phyloP scores from a whole-genome alignment of 768 basidiomycete genomes.

The Tricholoma terreum region DNA sequence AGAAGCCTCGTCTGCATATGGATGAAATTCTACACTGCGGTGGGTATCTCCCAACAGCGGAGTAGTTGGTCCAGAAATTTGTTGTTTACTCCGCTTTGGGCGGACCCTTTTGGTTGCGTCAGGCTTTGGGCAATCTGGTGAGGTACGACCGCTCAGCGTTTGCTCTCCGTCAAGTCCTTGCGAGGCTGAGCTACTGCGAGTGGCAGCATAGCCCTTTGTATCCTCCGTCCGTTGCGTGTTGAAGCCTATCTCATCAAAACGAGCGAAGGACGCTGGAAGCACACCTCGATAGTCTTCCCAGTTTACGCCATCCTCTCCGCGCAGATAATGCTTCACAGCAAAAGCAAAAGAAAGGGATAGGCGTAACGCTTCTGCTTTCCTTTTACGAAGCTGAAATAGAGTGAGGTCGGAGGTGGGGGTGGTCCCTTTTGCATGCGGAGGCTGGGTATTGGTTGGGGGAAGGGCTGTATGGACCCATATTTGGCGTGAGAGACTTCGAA shows the following conservation, averaged over 20 bases:
- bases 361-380: constrained; percentile 69
- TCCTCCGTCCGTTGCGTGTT: constrained; percentile 29
- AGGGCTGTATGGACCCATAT: constrained; percentile 79
- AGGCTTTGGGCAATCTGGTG: constrained; percentile 30
- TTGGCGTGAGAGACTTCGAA: constrained; percentile 73
- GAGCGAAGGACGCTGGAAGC: constrained; percentile 58
- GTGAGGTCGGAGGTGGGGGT: constrained; percentile 44
- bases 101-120: constrained; percentile 69
- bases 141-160: constrained; percentile 30
- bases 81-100: constrained; percentile 68
- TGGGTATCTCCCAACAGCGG: constrained; percentile 61
- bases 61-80: constrained; percentile 43
- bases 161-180: constrained; percentile 17
- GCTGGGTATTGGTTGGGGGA: constrained; percentile 50
- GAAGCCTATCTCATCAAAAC: constrained; percentile 42
- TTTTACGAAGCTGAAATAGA: constrained; percentile 49
- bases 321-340: constrained; percentile 79
- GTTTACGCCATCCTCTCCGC: constrained; percentile 75
- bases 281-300: constrained; percentile 66
- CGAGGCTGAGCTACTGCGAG: constrained; percentile 25
- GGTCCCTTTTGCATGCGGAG: constrained; percentile 48
- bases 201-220: constrained; percentile 43
- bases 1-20: constrained; percentile 54
- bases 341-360: constrained; percentile 70
- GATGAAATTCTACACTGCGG: constrained; percentile 58